A percentile compares a stretch with the other conserved stretches of the same genome.
Evolutionary conservation across 345 rosid genomes (phyloP).

Genomic region (Populus simonii): DNA sequence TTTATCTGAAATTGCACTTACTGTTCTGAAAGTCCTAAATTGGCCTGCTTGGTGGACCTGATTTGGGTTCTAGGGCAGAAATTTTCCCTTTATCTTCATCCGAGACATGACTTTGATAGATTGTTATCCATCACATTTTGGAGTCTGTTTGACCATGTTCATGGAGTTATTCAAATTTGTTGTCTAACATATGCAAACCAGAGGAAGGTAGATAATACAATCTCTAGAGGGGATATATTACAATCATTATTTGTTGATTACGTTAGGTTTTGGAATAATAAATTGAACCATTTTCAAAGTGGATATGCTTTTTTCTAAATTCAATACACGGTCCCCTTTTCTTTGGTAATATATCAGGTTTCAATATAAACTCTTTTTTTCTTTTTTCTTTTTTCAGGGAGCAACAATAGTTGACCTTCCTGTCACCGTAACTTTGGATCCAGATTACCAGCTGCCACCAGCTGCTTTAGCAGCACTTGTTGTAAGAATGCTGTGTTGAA

Average conservation of each 20-base stretch:
- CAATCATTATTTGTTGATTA: background rate
- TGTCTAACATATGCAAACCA: background rate
- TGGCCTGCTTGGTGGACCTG: background rate
- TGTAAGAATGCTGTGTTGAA: slow-evolving; percentile 39
- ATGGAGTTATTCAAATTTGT: background rate
- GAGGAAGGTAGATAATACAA: background rate
- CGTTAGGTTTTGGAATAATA: background rate
- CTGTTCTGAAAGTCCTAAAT: background rate
- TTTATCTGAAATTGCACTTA: background rate
- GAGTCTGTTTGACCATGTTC: background rate
- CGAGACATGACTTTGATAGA: background rate
- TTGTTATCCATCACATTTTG: background rate
- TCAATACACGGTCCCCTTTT: background rate
- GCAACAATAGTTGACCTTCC: slow-evolving; percentile 87
- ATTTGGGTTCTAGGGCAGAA: background rate
- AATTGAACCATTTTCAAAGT: background rate
- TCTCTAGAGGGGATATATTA: background rate
- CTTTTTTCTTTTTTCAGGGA: slow-evolving; percentile 47
- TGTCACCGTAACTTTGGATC: slow-evolving; percentile 60
- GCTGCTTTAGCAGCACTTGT: slow-evolving; percentile 53
- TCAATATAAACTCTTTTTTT: background rate
- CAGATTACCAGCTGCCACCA: slow-evolving; percentile 78
- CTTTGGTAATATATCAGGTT: background rate
- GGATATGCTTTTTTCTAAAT: background rate
- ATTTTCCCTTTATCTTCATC: no score